Evolutionary conservation across 768 basidiomycete species (phyloP), one percentile per base, ranked within the genome.

Genomic region (Glaciozyma antarctica): DNA sequence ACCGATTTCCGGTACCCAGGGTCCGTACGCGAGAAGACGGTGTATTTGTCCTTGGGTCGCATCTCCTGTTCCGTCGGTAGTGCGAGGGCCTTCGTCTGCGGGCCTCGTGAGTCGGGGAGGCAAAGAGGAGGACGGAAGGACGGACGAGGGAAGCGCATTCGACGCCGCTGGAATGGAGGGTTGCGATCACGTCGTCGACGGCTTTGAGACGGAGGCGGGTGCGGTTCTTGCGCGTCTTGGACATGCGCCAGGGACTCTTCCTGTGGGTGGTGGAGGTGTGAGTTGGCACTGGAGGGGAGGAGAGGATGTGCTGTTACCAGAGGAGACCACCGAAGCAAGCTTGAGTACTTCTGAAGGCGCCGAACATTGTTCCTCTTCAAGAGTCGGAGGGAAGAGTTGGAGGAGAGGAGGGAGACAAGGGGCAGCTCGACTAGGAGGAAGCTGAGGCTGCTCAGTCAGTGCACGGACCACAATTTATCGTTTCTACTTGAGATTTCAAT

Each of bases 191-290:
- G 2, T 84, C 78, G 79, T 99, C 95, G 44, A 98, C 94, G 74
- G 83, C 86, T 81, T 90, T 92, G 66, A 99, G 83, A 63, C 95
- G 82, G 57, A 86, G 79, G 30, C 95, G 84, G 62, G 86, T 88
- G 71, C 95, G 93, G 28, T 90, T 88, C 79, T 98, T 98, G 65
- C 94, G 85, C 6, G 91, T 93, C 22, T 82, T 77, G 21, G 92
- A 95, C 72, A 99, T 78, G 74, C 88, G 86, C 90, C 90, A 97
- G 58, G 94, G 93, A 21, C 82, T 84, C 80, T 97, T 97, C 93
- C 93, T 97, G 71, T 12, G 57, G 43, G 19, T 19, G 28, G 28
- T 28, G 22, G 41, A 22, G 60, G 54, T 38, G 22, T 21, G 47
- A 24, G 28, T 38, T 13, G 34, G 43, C 24, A 17, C 9, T 2